phyloP scores from a whole-genome alignment of 2,329 filamentous ascomycete species.

The Simplicillium aogashimaense region DNA sequence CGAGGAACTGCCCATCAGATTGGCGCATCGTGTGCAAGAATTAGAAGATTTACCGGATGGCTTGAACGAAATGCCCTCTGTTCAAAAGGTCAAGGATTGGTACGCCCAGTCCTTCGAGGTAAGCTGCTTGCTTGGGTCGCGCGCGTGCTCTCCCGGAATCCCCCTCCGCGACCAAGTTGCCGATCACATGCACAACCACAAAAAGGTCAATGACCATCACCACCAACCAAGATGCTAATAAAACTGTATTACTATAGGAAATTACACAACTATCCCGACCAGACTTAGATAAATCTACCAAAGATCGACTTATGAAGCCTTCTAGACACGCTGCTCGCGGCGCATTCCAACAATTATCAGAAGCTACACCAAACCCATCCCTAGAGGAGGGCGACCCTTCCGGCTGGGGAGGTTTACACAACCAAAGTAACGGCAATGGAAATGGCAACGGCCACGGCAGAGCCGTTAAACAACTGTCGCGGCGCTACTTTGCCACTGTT shows the following conservation, averaged over 20 bases:
- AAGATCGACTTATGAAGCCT: conserved; percentile 67
- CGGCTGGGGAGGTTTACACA: conserved; percentile 38
- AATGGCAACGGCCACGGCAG: conserved; percentile 36
- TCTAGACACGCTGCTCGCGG: conserved; percentile 43
- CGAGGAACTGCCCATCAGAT: conserved; percentile 92
- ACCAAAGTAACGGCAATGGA: conserved; percentile 20
- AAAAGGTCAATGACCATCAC: conserved; percentile 1
- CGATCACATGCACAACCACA: background rate
- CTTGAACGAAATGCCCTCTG: conserved; percentile 95
- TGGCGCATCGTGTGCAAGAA: conserved; percentile 94
- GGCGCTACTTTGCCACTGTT: conserved; percentile 77
- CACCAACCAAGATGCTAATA: conserved; percentile 6
- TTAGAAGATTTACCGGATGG: conserved; percentile 87
- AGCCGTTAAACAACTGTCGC: conserved; percentile 37
- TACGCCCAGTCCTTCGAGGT: conserved; percentile 99
- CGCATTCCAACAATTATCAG: conserved; percentile 57
- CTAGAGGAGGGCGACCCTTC: conserved; percentile 74
- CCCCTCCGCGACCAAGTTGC: background rate
- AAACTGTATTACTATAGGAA: conserved; percentile 46
- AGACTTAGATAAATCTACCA: conserved; percentile 62
- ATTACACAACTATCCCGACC: conserved; percentile 81
- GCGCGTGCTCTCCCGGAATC: conserved; percentile 3
- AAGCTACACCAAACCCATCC: conserved; percentile 84
- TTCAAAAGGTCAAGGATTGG: conserved; percentile 92
- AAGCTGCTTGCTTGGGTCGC: conserved; percentile 19